Base-by-base conservation (phyloP, 495 filamentous ascomycete genomes). In the Tuber melanosporum region DNA sequence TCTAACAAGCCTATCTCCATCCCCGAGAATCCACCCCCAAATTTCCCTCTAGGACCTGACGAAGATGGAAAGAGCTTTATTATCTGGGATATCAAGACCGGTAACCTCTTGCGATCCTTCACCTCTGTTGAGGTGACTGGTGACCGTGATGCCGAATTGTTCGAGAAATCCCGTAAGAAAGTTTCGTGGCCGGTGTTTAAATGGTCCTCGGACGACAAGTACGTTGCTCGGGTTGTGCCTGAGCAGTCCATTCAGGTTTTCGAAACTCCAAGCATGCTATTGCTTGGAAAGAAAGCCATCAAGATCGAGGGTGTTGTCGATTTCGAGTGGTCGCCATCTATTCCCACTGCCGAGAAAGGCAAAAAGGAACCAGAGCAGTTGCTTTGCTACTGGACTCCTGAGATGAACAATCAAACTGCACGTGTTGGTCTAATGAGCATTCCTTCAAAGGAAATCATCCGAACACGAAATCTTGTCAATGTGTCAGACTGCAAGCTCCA, bases 31-130 rank as follows among this genome's bases (percentile, higher is more conserved):
- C 92, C 92, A 43, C 89, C 94, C 80, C 92, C 94, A 32, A 79
- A 83, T 9, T 83, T 74, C 72, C 85, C 92, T 4, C 86, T 99
- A 46, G 90, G 92, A 10, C 85, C 92, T 77, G 95, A 98, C 83
- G 95, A 99, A 83, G 95, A 99, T 81, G 95, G 95, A 78, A 98
- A 98, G 89, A 97, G 97, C 88, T 98, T 98, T 83, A 92, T 99
- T 82, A 93, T 99, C 82, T 99, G 95, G 95, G 95, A 99, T 85
- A 90, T 98, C 74, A 93, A 92, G 78, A 94, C 95, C 9, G 89
- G 90, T 75, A 97, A 96, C 83, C 91, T 94, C 44, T 87, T 99
- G 47, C 92, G 95, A 46, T 97, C 94, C 0, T 99, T 99, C 83
- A 90, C 92, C 42, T 95, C 92, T 74, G 88, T 97, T 80, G 95